Evolutionary conservation across 1,139 yeast species (phyloP).

Genomic region (Saccharomyces pastorianus): DNA sequence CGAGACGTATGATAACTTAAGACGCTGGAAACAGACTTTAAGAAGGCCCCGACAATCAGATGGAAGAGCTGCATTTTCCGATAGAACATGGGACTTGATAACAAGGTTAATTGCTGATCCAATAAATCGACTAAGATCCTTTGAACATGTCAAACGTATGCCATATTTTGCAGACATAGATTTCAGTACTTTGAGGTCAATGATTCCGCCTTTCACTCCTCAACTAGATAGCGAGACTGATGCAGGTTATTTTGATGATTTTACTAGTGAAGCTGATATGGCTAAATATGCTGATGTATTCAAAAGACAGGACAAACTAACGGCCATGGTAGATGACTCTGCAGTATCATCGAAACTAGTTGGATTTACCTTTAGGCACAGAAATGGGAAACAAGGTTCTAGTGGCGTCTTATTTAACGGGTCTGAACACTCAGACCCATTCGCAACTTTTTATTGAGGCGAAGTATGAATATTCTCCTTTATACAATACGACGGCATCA

Average conservation of each 20-base stretch:
- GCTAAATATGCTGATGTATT: conserved; percentile 94
- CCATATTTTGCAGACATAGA: conserved; percentile 77
- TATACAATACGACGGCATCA: not conserved
- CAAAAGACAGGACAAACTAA: conserved; percentile 80
- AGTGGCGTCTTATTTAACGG: conserved; percentile 34
- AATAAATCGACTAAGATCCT: conserved; percentile 60
- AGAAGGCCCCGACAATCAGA: conserved; percentile 88
- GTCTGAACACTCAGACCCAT: conserved; percentile 34
- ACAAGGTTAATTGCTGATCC: conserved; percentile 75
- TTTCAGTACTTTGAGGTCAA: conserved; percentile 60
- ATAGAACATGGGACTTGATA: conserved; percentile 91
- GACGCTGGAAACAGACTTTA: conserved; percentile 84
- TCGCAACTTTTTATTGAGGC: conserved; percentile 34
- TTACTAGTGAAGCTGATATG: conserved; percentile 93
- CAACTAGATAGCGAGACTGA: conserved; percentile 94
- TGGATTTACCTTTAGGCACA: conserved; percentile 91
- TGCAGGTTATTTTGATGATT: conserved; percentile 97
- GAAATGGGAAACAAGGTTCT: conserved; percentile 46
- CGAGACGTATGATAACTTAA: conserved; percentile 88
- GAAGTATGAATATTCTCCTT: not conserved
- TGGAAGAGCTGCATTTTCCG: conserved; percentile 87
- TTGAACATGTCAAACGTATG: conserved; percentile 73
- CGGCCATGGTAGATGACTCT: conserved; percentile 65
- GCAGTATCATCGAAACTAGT: conserved; percentile 68
- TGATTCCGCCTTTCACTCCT: conserved; percentile 91